A percentile compares a stretch with the other conserved stretches of the same genome.
Evolutionary conservation across 2,329 filamentous ascomycete species (phyloP).

Genomic region (Ceratocystis diversiconidia): DNA sequence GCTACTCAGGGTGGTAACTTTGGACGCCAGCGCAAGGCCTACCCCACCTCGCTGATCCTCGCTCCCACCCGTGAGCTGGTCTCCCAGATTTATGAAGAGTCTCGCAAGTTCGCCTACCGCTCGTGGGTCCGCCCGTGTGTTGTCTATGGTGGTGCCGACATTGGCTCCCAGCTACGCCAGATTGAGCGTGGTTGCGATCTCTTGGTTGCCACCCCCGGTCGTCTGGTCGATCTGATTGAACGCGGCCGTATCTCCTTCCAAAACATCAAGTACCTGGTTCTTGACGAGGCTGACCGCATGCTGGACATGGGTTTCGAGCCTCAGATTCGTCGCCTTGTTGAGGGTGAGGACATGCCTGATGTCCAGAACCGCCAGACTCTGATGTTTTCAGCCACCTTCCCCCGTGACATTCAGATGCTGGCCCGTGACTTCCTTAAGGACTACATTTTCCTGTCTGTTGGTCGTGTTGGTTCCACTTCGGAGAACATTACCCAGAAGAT

Average conservation of each 20-base stretch:
- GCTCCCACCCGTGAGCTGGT: conserved; percentile 96
- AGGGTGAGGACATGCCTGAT: conserved; percentile 91
- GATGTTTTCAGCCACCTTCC: conserved; percentile 99
- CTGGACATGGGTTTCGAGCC: conserved; percentile 99
- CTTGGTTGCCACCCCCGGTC: conserved; percentile 89
- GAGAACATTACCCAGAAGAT: conserved; percentile 99
- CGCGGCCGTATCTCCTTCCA: conserved; percentile 92
- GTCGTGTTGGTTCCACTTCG: conserved; percentile 96
- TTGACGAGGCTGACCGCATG: conserved; percentile 99
- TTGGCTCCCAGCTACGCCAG: conserved; percentile 92
- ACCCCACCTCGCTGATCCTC: conserved; percentile 88
- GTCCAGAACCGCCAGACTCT: conserved; percentile 83
- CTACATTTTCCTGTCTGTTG: conserved; percentile 97
- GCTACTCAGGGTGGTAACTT: conserved; percentile 53
- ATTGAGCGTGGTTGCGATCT: conserved; percentile 96
- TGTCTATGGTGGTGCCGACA: conserved; percentile 97
- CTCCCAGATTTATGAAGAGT: conserved; percentile 94
- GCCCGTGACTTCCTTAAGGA: conserved; percentile 98
- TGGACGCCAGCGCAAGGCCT: conserved; percentile 91
- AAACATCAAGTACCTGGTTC: conserved; percentile 98
- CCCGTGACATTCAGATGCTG: conserved; percentile 97
- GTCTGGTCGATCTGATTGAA: conserved; percentile 95
- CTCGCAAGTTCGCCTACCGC: conserved; percentile 96
- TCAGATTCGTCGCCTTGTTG: conserved; percentile 95
- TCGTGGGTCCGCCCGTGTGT: conserved; percentile 98